Percentiles rank a stretch among this genome's conserved stretches.
phyloP scores from a whole-genome alignment of 2,329 filamentous ascomycete species.

The Ophiosphaerella korrae region DNA sequence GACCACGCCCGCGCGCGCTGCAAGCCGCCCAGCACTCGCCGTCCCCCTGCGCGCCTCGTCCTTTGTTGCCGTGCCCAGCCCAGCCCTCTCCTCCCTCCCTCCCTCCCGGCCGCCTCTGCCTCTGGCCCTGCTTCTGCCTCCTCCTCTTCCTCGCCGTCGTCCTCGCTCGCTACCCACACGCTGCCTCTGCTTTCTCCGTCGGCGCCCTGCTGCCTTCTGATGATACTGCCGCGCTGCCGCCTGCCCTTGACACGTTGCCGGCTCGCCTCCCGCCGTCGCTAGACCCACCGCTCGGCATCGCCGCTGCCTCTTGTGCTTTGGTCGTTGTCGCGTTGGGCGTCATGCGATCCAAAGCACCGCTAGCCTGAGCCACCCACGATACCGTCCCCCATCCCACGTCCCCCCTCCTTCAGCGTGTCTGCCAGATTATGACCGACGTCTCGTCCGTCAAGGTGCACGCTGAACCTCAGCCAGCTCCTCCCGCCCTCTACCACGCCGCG shows the following conservation, averaged over 20 bases:
- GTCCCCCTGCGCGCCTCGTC: conserved; percentile 29
- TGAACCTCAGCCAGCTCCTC: conserved; percentile 49
- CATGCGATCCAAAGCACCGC: conserved; percentile 49
- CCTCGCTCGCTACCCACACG: conserved; percentile 26
- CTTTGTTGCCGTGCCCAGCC: conserved; percentile 33
- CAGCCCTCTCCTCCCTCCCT: conserved; percentile 16
- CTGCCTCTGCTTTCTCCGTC: conserved; percentile 20
- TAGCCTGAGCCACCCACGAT: conserved; percentile 44
- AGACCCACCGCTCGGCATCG: conserved; percentile 33
- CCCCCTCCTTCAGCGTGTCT: conserved; percentile 24
- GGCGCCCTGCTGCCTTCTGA: conserved; percentile 32
- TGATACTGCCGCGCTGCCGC: conserved; percentile 21
- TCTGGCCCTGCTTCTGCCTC: not conserved
- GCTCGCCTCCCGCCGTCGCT: conserved; percentile 21
- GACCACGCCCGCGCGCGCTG: conserved; percentile 13
- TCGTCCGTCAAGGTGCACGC: conserved; percentile 49
- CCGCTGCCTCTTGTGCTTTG: conserved; percentile 30
- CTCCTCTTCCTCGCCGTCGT: not conserved
- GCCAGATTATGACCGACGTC: conserved; percentile 52
- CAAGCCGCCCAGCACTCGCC: conserved; percentile 20
- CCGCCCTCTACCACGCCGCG: conserved; percentile 36
- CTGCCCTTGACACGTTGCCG: conserved; percentile 21
- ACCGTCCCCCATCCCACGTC: conserved; percentile 22
- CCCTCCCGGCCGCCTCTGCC: conserved; percentile 30
- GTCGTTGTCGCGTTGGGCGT: conserved; percentile 45